Base-by-base conservation (phyloP, 345 rosid species). In the Capsella bursapastoris region DNA sequence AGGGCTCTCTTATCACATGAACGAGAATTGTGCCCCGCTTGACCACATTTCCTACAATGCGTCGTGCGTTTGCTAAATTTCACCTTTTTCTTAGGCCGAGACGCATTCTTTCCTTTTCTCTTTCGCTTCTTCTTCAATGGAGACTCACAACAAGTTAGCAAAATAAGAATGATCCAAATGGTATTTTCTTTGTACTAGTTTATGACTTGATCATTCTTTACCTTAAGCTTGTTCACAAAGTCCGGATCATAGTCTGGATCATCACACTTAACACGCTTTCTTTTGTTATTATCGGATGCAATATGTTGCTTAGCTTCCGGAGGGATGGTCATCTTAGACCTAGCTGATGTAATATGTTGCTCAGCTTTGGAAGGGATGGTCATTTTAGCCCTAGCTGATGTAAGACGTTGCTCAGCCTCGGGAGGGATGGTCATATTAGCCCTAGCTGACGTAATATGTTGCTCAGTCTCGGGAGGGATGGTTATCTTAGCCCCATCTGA, bases 31-130 rank as follows among this genome's bases (percentile, higher is more conserved):
- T 51, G 57, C 7, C 57, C 57, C 1, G 32, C 32, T 25, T 51
- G 32, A 51, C 57, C 57, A 51, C 57, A 51, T 51, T 51, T 51
- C 14, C 25, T 51, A 51, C 57, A 51, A 51, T 51, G 31, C 2
- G 25, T 10, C 11, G 7, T 25, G 32, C 57, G 57, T n/a, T 51
- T 51, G 57, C 14, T 25, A 51, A 25, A 7, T 25, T 51, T 25
- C n/a, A 25, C 14, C 12, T 51, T 51, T 5, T 22, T 51, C 57
- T 9, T 51, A 4, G 31, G 32, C 10, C 32, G 57, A 25, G 32
- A 51, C 32, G 0, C 57, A 51, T 51, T 10, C 3, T 5, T 51
- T 51, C 13, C 29, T 25, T 51, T 51, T 10, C 14, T 51, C 31
- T 51, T 51, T 15, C 51, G 52, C 25, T 48, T 48, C 52, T 47